Evolutionary conservation across 139 green algal species (phyloP).

Genomic region (Zygnema cylindricum): DNA sequence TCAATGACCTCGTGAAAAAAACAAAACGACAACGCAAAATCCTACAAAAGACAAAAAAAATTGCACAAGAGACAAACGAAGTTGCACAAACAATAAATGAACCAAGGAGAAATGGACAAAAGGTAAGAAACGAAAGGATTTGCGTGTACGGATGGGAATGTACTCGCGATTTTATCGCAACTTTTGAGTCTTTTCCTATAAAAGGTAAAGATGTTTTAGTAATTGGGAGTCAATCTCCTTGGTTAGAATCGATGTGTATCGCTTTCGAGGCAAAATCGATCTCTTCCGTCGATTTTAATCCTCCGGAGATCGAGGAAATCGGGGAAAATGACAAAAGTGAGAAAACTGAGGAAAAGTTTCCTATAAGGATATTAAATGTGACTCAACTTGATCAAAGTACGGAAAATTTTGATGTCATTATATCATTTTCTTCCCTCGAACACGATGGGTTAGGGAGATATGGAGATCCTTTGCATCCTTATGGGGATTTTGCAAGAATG

Average conservation of each 20-base stretch:
- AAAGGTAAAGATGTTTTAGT: slow-evolving; percentile 35
- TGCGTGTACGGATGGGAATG: neutral
- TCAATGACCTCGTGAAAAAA: neutral
- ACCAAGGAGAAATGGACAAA: no score
- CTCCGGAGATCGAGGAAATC: neutral
- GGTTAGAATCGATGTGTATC: slow-evolving; percentile 30
- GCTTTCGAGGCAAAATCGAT: slow-evolving; percentile 15
- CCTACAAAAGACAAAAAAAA: no score
- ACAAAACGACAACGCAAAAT: no score
- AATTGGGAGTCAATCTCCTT: slow-evolving; percentile 24
- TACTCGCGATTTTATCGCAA: neutral
- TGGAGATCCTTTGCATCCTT: slow-evolving; percentile 47
- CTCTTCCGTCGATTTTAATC: slow-evolving; percentile 39
- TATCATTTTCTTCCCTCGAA: slow-evolving; percentile 37
- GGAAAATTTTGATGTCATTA: slow-evolving; percentile 34
- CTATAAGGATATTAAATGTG: neutral
- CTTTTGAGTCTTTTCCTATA: slow-evolving; percentile 39
- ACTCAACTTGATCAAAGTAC: neutral
- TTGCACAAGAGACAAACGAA: no score
- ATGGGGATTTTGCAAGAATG: slow-evolving; percentile 33
- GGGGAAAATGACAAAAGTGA: neutral
- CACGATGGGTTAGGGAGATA: slow-evolving; percentile 50
- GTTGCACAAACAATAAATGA: no score
- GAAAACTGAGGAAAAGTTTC: neutral
- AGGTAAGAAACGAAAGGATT: neutral